Base-by-base conservation (phyloP, 176 grass and related monocot genomes). In the Musa beccarii region DNA sequence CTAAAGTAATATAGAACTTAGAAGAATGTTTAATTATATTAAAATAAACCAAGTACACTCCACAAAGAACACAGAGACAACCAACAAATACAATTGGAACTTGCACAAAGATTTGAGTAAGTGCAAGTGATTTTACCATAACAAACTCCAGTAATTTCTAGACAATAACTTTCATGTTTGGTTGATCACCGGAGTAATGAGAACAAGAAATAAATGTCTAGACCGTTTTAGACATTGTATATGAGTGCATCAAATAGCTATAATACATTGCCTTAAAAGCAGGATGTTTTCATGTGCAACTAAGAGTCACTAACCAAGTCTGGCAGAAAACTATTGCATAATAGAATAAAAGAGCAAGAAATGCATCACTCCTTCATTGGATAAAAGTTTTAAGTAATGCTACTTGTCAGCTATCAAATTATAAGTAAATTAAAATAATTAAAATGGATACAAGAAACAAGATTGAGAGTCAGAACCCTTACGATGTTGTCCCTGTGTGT, bases 1-100 rank as follows among this genome's bases (percentile, higher is more conserved):
- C 94, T 97, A 52, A 1, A 52, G 20, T 17, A 51, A 70, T 84
- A 80, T 54, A 68, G 63, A 22, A 22, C 22, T 22, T 22, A 22
- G 22, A 77, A 79, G 71, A 59, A 59, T 51, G 34, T 43, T 20
- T 10, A 70, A 10, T n/a, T 16, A 51, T 51, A 49, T 51, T 15
- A 12, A 14, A 70, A 20, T 1, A 34, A 16, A 70, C 14, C 16
- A 19, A 70, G 10, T 19, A 15, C 49, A 17, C 17, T 20, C 1
- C 22, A 64, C n/a, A 9, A 22, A 20, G 19, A 64, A 64, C 9
- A 22, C 10, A 64, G 52, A 22, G 34, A 43, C 34, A 43, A 64
- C 62, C 22, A 22, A 64, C 62, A 22, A 64, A 43, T 43, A 43
- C 34, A 43, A 43, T 43, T 43, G 34, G 34, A 43, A 43, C 34